These are phyloP conservation scores for Gossypium schwendimanii DNA, from an alignment of 441 rosid species.

Conservation along the genomic window DNA sequence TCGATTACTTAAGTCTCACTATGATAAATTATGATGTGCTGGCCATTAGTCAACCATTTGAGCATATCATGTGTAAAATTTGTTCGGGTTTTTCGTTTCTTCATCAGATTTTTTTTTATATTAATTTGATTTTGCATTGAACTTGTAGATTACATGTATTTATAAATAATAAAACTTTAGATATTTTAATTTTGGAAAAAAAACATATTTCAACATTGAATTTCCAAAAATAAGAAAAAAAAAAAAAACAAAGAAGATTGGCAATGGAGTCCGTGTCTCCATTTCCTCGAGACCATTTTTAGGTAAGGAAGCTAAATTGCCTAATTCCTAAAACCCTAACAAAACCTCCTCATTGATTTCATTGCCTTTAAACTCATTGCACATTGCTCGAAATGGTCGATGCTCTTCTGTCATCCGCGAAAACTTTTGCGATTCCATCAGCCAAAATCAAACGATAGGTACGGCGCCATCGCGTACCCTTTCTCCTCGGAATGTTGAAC, in stretches of 20 bases:
- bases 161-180: too few species aligned
- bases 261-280: background rate
- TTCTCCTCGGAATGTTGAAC: conserved; percentile 31
- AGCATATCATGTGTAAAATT: too few species aligned
- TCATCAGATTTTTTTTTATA: too few species aligned
- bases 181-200: too few species aligned
- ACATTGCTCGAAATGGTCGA: conserved; percentile 17
- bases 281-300: background rate
- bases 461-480: conserved; percentile 28
- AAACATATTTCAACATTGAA: background rate
- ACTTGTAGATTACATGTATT: too few species aligned
- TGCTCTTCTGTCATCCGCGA: conserved; percentile 23
- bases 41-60: too few species aligned
- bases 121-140: too few species aligned
- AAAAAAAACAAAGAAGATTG: background rate
- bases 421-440: conserved; percentile 38
- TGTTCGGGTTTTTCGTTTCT: too few species aligned
- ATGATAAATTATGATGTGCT: too few species aligned
- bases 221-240: background rate
- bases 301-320: background rate
- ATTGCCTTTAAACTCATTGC: conserved; percentile 13
- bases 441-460: conserved; percentile 44
- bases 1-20: too few species aligned
- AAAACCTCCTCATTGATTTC: background rate
- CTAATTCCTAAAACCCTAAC: background rate